Evolutionary conservation across 768 basidiomycete genomes (phyloP), one percentile per base, ranked within the genome.

Genomic region (Nidularia pulvinata): DNA sequence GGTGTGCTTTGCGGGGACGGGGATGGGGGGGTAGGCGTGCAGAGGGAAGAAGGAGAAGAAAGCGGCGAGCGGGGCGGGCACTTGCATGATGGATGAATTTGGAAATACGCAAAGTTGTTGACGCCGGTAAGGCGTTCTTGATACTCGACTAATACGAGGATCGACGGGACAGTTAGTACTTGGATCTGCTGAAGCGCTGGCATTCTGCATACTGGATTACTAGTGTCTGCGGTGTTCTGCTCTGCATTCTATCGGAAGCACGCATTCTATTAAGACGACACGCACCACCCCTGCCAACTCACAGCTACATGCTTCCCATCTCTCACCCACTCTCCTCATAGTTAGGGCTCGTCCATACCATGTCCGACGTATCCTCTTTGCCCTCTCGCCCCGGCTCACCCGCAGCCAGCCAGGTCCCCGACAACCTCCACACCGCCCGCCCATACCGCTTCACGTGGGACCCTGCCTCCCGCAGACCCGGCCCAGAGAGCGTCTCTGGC

Each of bases 361-460:
- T 79, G 80, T 81, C 78, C n/a, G 77, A 78, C 58, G 62, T 62
- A 51, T 73, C 76, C 51, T 85, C 85, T 6, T 75, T 70, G 51
- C 75, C 82, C 11, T 86, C 86, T 22, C 74, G 86, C 52, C 82
- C 86, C 39, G 74, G 74, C 33, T 80, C 84, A 3, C 84, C 86
- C 13, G 45, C 45, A 36, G 68, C 80, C 48, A 74, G 72, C 39
- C 71, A 74, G 6, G 68, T 79, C 19, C 78, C 61, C 7, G 61
- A 62, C 34, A 64, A 62, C 22, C 61, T 78, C 16, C 68, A 73
- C 19, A 71, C 81, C 49, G 72, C 85, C 10, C 79, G 81, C 6
- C 82, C 84, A 4, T 92, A 85, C 69, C 74, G 89, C 58, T 91
- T 92, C 70, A 84, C 80, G 37, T 93, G 88, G 88, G 91, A 92